These are phyloP conservation scores for Cocos nucifera DNA, from an alignment of 176 grass and related monocot genomes.

Conservation along the genomic window DNA sequence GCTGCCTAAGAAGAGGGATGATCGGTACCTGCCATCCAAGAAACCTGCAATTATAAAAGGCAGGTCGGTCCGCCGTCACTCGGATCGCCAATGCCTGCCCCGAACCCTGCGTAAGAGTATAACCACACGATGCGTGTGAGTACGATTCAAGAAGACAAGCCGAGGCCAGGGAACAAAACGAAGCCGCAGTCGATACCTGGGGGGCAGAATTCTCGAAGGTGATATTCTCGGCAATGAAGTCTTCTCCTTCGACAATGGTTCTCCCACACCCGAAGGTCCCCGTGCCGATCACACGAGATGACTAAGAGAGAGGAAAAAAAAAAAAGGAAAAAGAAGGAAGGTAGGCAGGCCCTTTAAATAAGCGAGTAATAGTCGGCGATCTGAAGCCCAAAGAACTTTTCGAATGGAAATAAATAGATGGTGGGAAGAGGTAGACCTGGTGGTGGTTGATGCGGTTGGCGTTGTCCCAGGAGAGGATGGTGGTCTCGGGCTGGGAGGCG, in stretches of 20 bases:
- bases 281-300: conserved; percentile 75
- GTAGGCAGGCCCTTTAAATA: no score
- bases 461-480: conserved; percentile 89
- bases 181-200: conserved; percentile 29
- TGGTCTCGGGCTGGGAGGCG: conserved; percentile 47
- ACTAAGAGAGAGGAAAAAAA: conserved; percentile 31
- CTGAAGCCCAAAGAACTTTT: no score
- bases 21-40: conserved; percentile 76
- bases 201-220: conserved; percentile 92
- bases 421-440: conserved; percentile 31
- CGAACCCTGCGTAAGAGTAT: conserved; percentile 41
- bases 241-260: conserved; percentile 71
- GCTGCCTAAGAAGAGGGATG: background rate
- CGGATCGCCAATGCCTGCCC: conserved; percentile 83
- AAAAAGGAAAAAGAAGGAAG: no score
- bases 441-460: conserved; percentile 71
- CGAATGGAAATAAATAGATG: background rate
- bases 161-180: no score
- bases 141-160: no score
- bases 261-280: conserved; percentile 92
- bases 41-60: conserved; percentile 89
- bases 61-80: conserved; percentile 84
- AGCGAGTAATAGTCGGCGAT: no score
- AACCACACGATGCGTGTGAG: no score
- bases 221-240: conserved; percentile 93